These are phyloP conservation scores for Gossypium trilobum DNA, from an alignment of 441 rosid genomes.

Conservation along the genomic window DNA sequence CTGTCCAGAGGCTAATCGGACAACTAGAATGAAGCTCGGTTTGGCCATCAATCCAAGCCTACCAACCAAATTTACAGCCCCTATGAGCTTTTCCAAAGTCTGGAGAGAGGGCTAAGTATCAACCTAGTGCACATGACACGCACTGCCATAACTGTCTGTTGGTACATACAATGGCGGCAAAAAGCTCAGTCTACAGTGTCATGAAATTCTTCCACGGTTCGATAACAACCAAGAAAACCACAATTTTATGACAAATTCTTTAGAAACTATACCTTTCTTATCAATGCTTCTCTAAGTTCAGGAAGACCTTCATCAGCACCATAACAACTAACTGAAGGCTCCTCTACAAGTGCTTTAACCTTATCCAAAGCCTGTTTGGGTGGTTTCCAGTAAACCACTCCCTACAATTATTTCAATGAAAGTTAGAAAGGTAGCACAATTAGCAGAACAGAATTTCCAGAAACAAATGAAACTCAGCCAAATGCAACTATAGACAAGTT, in stretches of 20 bases:
- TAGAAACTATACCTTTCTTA: constrained; percentile 39
- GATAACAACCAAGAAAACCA: constrained; percentile 7
- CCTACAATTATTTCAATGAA: constrained; percentile 30
- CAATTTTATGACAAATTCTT: constrained; percentile 3
- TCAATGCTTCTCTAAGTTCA: constrained; percentile 62
- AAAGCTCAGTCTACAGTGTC: constrained; percentile 1
- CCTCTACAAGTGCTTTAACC: constrained; percentile 76
- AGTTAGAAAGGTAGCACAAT: not conserved
- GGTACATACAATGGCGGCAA: not conserved
- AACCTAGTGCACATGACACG: constrained; percentile 4
- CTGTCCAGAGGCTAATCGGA: not conserved
- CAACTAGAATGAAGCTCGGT: not conserved
- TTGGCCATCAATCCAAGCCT: not conserved
- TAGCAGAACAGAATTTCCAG: not conserved
- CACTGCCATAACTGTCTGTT: not conserved
- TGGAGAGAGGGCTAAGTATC: not conserved
- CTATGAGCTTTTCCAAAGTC: not conserved
- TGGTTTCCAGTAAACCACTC: constrained; percentile 94
- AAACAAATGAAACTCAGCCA: not conserved
- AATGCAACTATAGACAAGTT: not conserved
- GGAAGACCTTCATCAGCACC: constrained; percentile 93
- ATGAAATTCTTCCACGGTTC: not conserved
- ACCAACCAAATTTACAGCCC: not conserved
- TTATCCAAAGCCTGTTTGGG: constrained; percentile 68
- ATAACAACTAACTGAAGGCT: constrained; percentile 65